Evolutionary conservation across 2,329 filamentous ascomycete species (phyloP).

Genomic region (Trichothecium roseum): DNA sequence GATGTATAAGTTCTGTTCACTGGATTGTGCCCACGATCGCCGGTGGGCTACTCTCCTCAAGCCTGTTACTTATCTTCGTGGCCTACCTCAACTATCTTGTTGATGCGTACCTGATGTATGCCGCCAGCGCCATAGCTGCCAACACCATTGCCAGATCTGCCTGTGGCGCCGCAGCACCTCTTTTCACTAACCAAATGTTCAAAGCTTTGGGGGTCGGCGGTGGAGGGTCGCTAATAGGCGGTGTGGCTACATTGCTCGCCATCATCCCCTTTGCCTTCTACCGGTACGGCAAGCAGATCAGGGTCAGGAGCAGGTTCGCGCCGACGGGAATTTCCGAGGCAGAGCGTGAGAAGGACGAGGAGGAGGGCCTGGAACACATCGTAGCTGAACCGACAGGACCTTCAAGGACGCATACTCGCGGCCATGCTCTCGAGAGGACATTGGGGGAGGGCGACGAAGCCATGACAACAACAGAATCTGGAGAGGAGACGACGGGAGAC

Average conservation of each 20-base stretch:
- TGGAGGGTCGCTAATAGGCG: slow-evolving; percentile 38
- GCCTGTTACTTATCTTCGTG: slow-evolving; percentile 36
- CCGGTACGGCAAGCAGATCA: slow-evolving; percentile 33
- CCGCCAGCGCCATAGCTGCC: slow-evolving; percentile 54
- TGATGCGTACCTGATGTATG: slow-evolving; percentile 44
- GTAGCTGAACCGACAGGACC: too few species aligned
- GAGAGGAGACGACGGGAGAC: too few species aligned
- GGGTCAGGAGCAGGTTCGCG: slow-evolving; percentile 26
- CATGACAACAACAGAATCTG: too few species aligned
- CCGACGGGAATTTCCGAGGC: slow-evolving; percentile 13
- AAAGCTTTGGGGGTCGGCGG: slow-evolving; percentile 49
- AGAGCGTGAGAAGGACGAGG: slow-evolving; percentile 12
- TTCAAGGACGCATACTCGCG: too few species aligned
- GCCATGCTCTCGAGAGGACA: too few species aligned
- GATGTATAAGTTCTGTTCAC: slow-evolving; percentile 34
- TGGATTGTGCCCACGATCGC: slow-evolving; percentile 40
- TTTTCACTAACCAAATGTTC: slow-evolving; percentile 52
- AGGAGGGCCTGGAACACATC: too few species aligned
- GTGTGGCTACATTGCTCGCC: slow-evolving; percentile 31
- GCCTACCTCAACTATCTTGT: slow-evolving; percentile 43
- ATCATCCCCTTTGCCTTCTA: slow-evolving; percentile 50
- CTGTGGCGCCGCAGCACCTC: slow-evolving; percentile 47
- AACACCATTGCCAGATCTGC: slow-evolving; percentile 49
- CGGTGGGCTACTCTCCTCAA: slow-evolving; percentile 21
- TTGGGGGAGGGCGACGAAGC: too few species aligned